Percentiles rank a stretch among this genome's conserved stretches.
Evolutionary conservation across 225 moss, liverwort and hornwort genomes (phyloP).

Genomic region (Ulota crispa): DNA sequence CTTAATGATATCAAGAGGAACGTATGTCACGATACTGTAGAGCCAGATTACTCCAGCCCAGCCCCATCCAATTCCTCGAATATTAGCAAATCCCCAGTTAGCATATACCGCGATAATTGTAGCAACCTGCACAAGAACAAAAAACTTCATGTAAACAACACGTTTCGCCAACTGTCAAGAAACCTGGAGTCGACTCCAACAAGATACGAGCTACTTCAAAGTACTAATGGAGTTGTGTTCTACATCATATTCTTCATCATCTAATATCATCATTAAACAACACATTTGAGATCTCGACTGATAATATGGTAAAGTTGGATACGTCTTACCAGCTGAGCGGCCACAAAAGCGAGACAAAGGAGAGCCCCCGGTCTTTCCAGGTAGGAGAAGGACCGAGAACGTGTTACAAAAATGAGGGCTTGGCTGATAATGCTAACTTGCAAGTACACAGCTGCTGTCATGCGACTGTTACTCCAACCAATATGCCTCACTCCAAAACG

Average conservation of each 20-base stretch:
- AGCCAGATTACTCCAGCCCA: constrained; percentile 80
- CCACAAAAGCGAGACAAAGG: constrained; percentile 30
- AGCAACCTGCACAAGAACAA: constrained; percentile 44
- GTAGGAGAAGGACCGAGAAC: constrained; percentile 48
- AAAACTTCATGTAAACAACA: background rate
- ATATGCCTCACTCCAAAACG: constrained; percentile 45
- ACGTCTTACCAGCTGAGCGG: constrained; percentile 45
- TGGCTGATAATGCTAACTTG: constrained; percentile 68
- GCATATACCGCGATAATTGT: constrained; percentile 68
- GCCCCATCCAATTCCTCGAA: constrained; percentile 65
- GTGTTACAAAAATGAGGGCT: constrained; percentile 59
- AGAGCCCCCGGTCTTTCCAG: constrained; percentile 39
- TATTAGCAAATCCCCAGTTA: constrained; percentile 56
- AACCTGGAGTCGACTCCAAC: background rate
- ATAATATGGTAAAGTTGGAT: background rate
- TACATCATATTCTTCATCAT: background rate
- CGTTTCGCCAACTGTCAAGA: background rate
- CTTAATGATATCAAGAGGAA: constrained; percentile 69
- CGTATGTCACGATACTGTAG: constrained; percentile 50
- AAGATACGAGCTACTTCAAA: background rate
- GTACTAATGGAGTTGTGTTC: background rate
- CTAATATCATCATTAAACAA: background rate
- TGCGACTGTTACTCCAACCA: constrained; percentile 18
- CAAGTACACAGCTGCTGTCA: constrained; percentile 55
- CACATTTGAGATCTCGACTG: background rate